Evolutionary conservation across 2,329 filamentous ascomycete species (phyloP).

Genomic region (Piedraia hortae): DNA sequence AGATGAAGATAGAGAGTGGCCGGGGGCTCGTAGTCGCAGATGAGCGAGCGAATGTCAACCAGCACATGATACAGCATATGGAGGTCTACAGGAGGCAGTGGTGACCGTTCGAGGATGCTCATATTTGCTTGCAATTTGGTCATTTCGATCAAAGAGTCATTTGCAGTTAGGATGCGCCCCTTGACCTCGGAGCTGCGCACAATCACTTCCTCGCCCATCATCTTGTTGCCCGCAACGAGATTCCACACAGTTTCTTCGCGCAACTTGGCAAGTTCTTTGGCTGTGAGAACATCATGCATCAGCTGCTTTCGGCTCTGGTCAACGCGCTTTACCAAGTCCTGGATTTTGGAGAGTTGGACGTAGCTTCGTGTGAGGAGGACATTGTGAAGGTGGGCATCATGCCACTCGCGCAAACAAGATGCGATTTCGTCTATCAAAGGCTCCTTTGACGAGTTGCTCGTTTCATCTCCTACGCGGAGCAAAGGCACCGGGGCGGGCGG

Average conservation of each 20-base stretch:
- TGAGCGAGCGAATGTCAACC: slow-evolving; percentile 59
- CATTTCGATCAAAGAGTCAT: slow-evolving; percentile 79
- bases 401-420: slow-evolving; percentile 90
- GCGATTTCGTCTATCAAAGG: slow-evolving; percentile 93
- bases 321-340: slow-evolving; percentile 51
- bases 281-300: slow-evolving; percentile 76
- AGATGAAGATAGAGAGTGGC: slow-evolving; percentile 54
- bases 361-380: slow-evolving; percentile 66
- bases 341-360: slow-evolving; percentile 50
- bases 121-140: slow-evolving; percentile 83
- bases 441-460: slow-evolving; percentile 64
- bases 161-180: slow-evolving; percentile 64
- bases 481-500: slow-evolving; percentile 85
- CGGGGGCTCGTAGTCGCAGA: slow-evolving; percentile 46
- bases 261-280: slow-evolving; percentile 50
- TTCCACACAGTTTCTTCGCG: slow-evolving; percentile 90
- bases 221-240: slow-evolving; percentile 75
- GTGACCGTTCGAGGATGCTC: slow-evolving; percentile 72
- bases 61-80: slow-evolving; percentile 56
- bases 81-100: slow-evolving; percentile 36
- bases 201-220: slow-evolving; percentile 80
- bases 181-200: slow-evolving; percentile 65
- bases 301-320: slow-evolving; percentile 71
- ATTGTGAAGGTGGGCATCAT: slow-evolving; percentile 87
- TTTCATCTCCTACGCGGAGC: slow-evolving; percentile 94